Base-by-base conservation (phyloP, 495 filamentous ascomycete species). In the Penicillium argentinense region DNA sequence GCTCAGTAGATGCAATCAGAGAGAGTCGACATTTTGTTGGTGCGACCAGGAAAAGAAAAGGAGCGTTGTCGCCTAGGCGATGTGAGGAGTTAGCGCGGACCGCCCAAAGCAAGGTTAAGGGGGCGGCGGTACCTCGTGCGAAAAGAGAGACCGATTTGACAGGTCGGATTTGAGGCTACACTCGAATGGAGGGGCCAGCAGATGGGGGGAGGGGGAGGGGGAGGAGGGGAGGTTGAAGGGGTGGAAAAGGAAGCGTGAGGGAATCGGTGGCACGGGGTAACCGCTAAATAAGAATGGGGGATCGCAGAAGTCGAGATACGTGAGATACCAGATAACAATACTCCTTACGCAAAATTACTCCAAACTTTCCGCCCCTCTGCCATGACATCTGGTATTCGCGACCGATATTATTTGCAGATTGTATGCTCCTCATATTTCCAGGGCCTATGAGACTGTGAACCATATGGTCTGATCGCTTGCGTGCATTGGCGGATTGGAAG, bases 21-120 rank as follows among this genome's bases (percentile, higher is more conserved):
- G 42, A 55, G 45, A 48, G 56, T 60, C 62, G 69, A 69, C 71
- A 74, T 74, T 53, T 67, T 73, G 71, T 54, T 66, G 58, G 52
- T 47, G 44, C 40, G 50, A 64, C 61, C 57, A 32, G 51, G 47
- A 44, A 19, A 29, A 49, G 37, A 27, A 37, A 42, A 51, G 40
- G 48, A 62, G 55, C 40, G 54, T n/a, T 59, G 61, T 69, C 57
- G 57, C 63, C 65, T 60, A 62, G 65, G 63, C 53, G 48, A 56
- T 50, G 26, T 22, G 42, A 46, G 42, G 29, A 49, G 54, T 57
- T 33, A 56, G 53, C 38, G 45, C 25, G 38, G n/a, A n/a, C n/a
- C n/a, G n/a, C n/a, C n/a, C n/a, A n/a, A 30, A 33, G 23, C 16
- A 28, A 19, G 16, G 30, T 13, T 12, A 13, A 34, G 40, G 34